Evolutionary conservation across 352 stramenopile genomes (phyloP), one percentile per base, ranked within the genome.

Genomic region (Phytophthora cryptogea): DNA sequence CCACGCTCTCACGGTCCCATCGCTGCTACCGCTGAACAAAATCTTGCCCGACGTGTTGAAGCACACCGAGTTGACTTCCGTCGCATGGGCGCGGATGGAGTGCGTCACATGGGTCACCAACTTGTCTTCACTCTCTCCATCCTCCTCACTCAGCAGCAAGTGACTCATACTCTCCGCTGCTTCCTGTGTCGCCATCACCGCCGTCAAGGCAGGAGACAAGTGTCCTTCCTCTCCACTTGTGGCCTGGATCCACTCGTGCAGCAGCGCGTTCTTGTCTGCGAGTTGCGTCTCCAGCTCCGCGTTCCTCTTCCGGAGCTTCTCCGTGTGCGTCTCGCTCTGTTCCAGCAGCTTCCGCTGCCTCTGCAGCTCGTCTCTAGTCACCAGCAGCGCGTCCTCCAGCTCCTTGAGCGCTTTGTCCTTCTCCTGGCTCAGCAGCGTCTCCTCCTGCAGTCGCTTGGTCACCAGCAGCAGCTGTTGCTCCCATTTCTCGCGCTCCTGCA

Each of bases 41-140:
- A 92, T 81, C 69, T 92, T 91, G 13, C 80, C 85, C 14, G 80
- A 91, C 5, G 79, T 85, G 54, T 90, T 94, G 43, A 92, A 94
- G 47, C 83, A 90, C 9, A 94, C 80, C 31, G 80, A 91, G 56
- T 94, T 94, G 16, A 90, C 85, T 54, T 94, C 85, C 1, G 83
- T 94, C 10, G 85, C 85, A 51, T 94, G 85, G 4, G 85, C 85
- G 14, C 85, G 83, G 33, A 94, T 83, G 5, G 71, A 74, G 45
- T 92, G 76, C 20, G 66, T 71, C 33, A 83, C 65, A 9, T 60
- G 63, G 4, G 65, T 72, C 23, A 88, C 57, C 6, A 87, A 47
- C 8, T 69, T 61, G 17, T 56, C 65, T 35, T 56, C 58, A 13
- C 9, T 20, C 13, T 16, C 16, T 45, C 40, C 39, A 8, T 61